phyloP scores from a whole-genome alignment of 345 rosid genomes.

The Aethionema arabicum region DNA sequence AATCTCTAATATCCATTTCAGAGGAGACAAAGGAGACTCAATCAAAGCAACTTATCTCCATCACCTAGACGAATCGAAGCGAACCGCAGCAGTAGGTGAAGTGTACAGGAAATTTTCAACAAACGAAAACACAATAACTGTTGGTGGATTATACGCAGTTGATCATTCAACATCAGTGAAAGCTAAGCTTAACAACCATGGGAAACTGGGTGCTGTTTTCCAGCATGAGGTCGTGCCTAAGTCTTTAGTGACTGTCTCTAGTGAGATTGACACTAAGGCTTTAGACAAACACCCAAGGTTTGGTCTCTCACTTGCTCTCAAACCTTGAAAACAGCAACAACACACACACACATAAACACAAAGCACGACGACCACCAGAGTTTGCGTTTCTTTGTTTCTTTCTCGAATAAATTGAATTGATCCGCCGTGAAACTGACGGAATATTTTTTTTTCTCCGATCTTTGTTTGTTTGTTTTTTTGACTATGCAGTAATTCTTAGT shows the following conservation, averaged over 20 bases:
- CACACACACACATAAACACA: neutral
- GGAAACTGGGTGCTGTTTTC: constrained; percentile 74
- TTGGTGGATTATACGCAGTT: constrained; percentile 72
- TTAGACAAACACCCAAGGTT: constrained; percentile 79
- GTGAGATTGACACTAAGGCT: constrained; percentile 84
- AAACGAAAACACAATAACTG: constrained; percentile 79
- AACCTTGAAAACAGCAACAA: constrained; percentile 60
- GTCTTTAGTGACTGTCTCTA: constrained; percentile 70
- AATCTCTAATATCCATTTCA: constrained; percentile 24
- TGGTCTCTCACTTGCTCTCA: constrained; percentile 77
- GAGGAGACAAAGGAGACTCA: constrained; percentile 92
- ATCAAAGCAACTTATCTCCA: constrained; percentile 76
- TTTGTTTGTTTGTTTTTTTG: neutral
- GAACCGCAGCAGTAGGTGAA: constrained; percentile 72
- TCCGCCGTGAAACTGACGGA: constrained; percentile 37
- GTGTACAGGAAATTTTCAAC: constrained; percentile 76
- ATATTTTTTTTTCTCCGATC: constrained; percentile 11
- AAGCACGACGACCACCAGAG: neutral
- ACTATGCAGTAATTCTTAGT: constrained; percentile 1
- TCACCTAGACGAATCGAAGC: constrained; percentile 62
- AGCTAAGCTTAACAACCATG: constrained; percentile 83
- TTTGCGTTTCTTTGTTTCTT: constrained; percentile 14
- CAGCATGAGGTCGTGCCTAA: constrained; percentile 86
- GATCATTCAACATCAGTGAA: constrained; percentile 74
- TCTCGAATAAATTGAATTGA: constrained; percentile 24